These are phyloP conservation scores for Coniochaeta pulveracea DNA, from an alignment of 2,329 filamentous ascomycete genomes.

Conservation along the genomic window DNA sequence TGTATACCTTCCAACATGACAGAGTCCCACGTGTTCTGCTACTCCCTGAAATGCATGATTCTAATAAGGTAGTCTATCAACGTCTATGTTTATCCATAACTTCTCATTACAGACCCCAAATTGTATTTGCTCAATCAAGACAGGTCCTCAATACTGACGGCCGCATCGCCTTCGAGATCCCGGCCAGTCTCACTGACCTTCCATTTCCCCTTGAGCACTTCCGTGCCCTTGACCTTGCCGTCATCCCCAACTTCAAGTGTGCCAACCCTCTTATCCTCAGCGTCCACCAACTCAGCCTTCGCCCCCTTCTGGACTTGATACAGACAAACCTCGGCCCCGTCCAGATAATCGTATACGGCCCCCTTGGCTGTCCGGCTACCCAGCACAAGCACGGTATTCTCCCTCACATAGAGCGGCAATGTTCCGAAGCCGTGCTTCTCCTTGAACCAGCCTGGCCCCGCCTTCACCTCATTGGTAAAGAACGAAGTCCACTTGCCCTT, in stretches of 20 bases:
- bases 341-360: conserved; percentile 34
- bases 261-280: conserved; percentile 27
- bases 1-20: too few species aligned
- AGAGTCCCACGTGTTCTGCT: too few species aligned
- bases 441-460: conserved; percentile 44
- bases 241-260: conserved; percentile 25
- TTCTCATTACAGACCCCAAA: too few species aligned
- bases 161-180: neutral
- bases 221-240: conserved; percentile 26
- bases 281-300: conserved; percentile 28
- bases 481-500: conserved; percentile 33
- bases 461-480: conserved; percentile 35
- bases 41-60: too few species aligned
- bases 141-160: neutral
- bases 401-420: conserved; percentile 46
- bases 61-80: too few species aligned
- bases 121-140: too few species aligned
- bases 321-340: conserved; percentile 34
- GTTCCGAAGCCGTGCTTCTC: conserved; percentile 49
- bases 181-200: neutral
- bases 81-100: too few species aligned
- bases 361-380: conserved; percentile 26
- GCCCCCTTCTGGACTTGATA: conserved; percentile 30
- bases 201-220: conserved; percentile 24
- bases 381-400: conserved; percentile 36